Evolutionary conservation across 202 grass and related monocot species (phyloP), one percentile per base, ranked within the genome.

Genomic region (Hordeum pubiflorum): DNA sequence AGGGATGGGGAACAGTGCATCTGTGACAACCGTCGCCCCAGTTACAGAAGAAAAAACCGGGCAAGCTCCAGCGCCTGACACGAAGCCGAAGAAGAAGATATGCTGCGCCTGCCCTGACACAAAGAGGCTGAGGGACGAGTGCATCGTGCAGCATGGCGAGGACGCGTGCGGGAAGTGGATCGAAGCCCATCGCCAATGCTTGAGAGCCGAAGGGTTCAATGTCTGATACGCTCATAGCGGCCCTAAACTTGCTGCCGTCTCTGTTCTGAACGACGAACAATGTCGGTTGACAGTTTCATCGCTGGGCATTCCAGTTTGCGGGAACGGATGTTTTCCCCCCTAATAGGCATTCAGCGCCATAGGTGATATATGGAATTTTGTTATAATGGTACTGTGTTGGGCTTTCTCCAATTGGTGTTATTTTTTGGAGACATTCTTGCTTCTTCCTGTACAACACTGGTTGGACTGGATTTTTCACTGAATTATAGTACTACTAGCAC

Each of bases 81-180:
- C 65, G 0, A 95, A 91, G 82, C 92, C 85, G 0, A 95, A 91
- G 79, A 97, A 94, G 94, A 97, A 94, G 89, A 99, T 99, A 15
- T 99, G 96, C n/a, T 99, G 96, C 0, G 92, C 90, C n/a, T 99
- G 96, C 81, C 96, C 96, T 1, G 96, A 99, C 32, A 99, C 96
- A 9, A 95, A 95, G 86, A 90, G 85, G 80, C 23, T 95, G 69
- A 88, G 96, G 56, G 96, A 95, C 0, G 92, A 99, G 48, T 99
- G 96, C 83, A 81, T 99, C 9, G 85, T 95, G 69, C 76, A 95
- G 85, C 83, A 99, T 20, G 96, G 96, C 0, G 92, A 99, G 81
- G 84, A 75, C 4, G 82, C 90, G 18, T 99, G 96, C 10, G 82
- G 72, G 5, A 99, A 99, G 62, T 90, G 87, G 88, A 99, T 95